phyloP scores from a whole-genome alignment of 2,329 filamentous ascomycete species.

The Aspergillus udagawae region DNA sequence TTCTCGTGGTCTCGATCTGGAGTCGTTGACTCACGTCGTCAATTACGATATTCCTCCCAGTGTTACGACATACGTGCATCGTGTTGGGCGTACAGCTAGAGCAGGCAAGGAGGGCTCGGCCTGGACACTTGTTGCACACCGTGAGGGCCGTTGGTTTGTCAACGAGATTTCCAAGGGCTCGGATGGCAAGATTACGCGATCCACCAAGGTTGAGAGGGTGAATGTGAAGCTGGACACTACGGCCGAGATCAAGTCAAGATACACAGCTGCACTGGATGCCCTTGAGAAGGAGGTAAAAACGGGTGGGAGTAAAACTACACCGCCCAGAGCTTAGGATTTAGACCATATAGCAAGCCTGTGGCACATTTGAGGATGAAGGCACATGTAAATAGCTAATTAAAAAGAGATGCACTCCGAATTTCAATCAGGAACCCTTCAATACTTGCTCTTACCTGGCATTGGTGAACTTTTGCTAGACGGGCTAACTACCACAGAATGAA shows the following conservation, averaged over 20 bases:
- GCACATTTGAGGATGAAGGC: neutral
- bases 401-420: neutral
- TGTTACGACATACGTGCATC: slow-evolving; percentile 80
- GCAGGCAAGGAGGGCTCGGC: slow-evolving; percentile 72
- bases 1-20: slow-evolving; percentile 81
- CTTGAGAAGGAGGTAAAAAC: slow-evolving; percentile 36
- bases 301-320: slow-evolving; percentile 9
- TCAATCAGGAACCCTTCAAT: neutral
- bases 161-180: slow-evolving; percentile 64
- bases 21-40: slow-evolving; percentile 74
- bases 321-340: neutral
- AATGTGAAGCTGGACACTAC: slow-evolving; percentile 26
- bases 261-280: slow-evolving; percentile 31
- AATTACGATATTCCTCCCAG: slow-evolving; percentile 90
- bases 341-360: neutral
- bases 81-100: slow-evolving; percentile 84
- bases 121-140: slow-evolving; percentile 80
- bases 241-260: slow-evolving; percentile 27
- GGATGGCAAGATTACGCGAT: slow-evolving; percentile 31
- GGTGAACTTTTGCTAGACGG: neutral
- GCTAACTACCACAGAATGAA: neutral
- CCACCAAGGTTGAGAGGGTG: slow-evolving; percentile 26
- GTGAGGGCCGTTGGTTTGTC: slow-evolving; percentile 89
- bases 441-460: neutral
- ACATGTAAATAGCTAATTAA: neutral